phyloP scores from a whole-genome alignment of 345 rosid genomes.

The Cardamine resedifolia region DNA sequence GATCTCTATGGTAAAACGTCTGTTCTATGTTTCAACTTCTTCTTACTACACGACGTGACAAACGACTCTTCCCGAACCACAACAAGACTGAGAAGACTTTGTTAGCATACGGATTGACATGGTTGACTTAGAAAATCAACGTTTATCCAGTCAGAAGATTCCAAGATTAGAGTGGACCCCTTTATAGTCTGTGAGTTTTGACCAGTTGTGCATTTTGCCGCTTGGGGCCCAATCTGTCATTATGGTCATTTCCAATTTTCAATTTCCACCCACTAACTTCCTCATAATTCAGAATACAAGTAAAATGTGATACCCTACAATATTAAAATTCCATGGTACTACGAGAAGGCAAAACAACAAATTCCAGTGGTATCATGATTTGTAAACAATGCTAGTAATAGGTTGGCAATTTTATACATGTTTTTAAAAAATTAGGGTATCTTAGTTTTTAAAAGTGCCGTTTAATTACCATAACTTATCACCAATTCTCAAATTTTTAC shows the following conservation, averaged over 20 bases:
- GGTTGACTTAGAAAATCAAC: constrained; percentile 30
- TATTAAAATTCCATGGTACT: not conserved
- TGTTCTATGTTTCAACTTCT: not conserved
- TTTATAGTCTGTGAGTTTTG: constrained; percentile 16
- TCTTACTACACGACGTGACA: constrained; percentile 3
- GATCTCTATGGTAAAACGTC: not conserved
- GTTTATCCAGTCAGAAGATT: constrained; percentile 19
- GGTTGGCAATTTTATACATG: not conserved
- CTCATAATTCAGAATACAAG: not conserved
- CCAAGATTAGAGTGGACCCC: constrained; percentile 20
- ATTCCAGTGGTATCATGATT: constrained; percentile 1
- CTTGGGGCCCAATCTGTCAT: constrained; percentile 22
- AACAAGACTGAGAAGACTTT: constrained; percentile 16
- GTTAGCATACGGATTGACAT: constrained; percentile 12
- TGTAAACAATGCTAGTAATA: not conserved
- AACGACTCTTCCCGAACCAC: not conserved
- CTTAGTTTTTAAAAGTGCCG: not conserved
- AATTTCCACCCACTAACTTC: constrained; percentile 11
- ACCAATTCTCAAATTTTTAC: no score
- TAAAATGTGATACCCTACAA: not conserved
- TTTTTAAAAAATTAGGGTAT: not conserved
- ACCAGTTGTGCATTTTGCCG: constrained; percentile 17
- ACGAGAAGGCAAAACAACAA: not conserved
- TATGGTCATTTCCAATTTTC: constrained; percentile 10
- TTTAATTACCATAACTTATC: not conserved